Evolutionary conservation across 2,329 filamentous ascomycete genomes (phyloP), one percentile per base, ranked within the genome.

Genomic region (Fusarium fracticaudum): DNA sequence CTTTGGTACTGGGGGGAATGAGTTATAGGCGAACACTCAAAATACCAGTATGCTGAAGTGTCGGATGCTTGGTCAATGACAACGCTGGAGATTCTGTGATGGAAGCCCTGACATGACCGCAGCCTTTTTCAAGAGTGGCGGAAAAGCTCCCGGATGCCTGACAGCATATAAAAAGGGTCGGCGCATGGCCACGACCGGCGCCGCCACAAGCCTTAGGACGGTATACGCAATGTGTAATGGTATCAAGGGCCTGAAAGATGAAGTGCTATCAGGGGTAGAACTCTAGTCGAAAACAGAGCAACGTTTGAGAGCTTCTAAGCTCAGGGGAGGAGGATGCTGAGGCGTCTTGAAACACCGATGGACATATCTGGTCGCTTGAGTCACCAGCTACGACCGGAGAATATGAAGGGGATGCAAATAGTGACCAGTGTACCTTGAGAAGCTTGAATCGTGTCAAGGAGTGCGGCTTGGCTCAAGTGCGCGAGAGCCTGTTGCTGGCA

Each of bases 311-410:
- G 71, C 53, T 50, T 69, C 45, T 38, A n/a, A 55, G 44, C 41
- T 29, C 14, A 48, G 24, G 29, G 47, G 26, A 44, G 47, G 26
- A 44, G 58, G 22, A 74, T 74, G 26, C 72, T 64, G 35, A 71
- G 73, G 66, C 61, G 69, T 1, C 59, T 74, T 15, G 73, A 70
- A 69, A 37, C 68, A 62, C 20, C 66, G 66, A 20, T 69, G 58
- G n/a, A 71, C 48, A 74, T 43, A 74, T 43, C 73, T 77, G 14
- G 67, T 66, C 38, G 72, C 40, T 63, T 59, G 44, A 15, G 11
- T 2, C n/a, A 31, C 66, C 48, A 72, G 64, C 47, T 24, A 26
- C 18, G 18, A 14, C 14, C 14, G 14, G 47, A 40, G 11, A 8
- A 29, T 6, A 40, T 13, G 24, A 29, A 9, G 8, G 35, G 5